These are phyloP conservation scores for Geranomyces variabilis DNA, from an alignment of 192 early-diverging fungal species.

Conservation along the genomic window DNA sequence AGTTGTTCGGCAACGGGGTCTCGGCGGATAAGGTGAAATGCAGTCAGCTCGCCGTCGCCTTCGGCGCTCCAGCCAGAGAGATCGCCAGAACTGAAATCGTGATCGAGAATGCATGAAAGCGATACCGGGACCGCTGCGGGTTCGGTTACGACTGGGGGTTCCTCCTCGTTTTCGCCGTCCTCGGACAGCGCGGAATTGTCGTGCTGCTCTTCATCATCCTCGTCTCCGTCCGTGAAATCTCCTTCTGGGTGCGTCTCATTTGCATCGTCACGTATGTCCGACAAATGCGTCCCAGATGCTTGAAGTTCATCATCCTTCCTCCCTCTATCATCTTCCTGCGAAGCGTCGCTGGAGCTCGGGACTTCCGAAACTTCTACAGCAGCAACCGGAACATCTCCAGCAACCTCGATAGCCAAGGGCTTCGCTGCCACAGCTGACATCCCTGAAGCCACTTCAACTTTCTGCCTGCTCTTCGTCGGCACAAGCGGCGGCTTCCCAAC, in stretches of 20 bases:
- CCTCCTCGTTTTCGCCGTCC: not conserved
- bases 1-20: not conserved
- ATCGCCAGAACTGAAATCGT: slow-evolving; percentile 7
- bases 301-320: not conserved
- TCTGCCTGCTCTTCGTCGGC: not conserved
- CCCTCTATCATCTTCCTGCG: not conserved
- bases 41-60: slow-evolving; percentile 6
- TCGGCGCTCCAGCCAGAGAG: slow-evolving; percentile 13
- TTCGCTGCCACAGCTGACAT: not conserved
- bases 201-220: not conserved
- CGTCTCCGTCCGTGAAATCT: not conserved
- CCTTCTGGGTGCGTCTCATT: not conserved
- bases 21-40: not conserved
- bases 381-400: not conserved
- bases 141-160: not conserved
- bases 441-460: not conserved
- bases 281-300: not conserved
- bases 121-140: not conserved
- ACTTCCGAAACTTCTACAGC: not conserved
- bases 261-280: not conserved
- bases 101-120: slow-evolving; percentile 2
- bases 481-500: not conserved
- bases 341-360: not conserved
- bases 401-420: not conserved
- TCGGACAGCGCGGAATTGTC: not conserved